phyloP scores from a whole-genome alignment of 2,329 filamentous ascomycete genomes.

The Metarhizium humberi region DNA sequence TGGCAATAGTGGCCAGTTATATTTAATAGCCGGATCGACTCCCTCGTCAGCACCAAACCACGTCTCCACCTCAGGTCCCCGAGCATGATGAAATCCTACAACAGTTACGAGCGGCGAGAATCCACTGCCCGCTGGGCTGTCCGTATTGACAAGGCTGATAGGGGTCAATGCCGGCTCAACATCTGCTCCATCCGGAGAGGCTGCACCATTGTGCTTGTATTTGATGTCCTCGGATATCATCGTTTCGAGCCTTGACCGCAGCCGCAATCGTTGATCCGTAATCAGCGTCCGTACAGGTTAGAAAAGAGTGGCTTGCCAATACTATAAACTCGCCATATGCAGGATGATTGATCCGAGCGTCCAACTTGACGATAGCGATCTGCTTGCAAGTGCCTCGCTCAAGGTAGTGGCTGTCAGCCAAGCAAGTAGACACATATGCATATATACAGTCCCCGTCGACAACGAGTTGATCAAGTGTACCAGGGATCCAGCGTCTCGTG shows the following conservation, averaged over 20 bases:
- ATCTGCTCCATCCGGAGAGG: slow-evolving; percentile 15
- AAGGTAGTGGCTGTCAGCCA: too few relatives aligned
- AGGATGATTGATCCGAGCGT: neutral
- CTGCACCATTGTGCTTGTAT: neutral
- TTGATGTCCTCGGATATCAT: slow-evolving; percentile 1
- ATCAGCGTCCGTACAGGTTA: neutral
- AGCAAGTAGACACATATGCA: too few relatives aligned
- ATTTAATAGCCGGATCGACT: slow-evolving; percentile 67
- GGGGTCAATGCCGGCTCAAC: slow-evolving; percentile 22
- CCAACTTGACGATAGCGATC: neutral
- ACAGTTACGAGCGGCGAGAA: slow-evolving; percentile 67
- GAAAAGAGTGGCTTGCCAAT: neutral
- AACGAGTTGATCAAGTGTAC: neutral
- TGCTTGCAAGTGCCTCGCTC: neutral
- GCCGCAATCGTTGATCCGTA: neutral
- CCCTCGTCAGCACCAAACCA: slow-evolving; percentile 76
- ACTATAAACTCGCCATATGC: neutral
- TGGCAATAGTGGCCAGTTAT: slow-evolving; percentile 84
- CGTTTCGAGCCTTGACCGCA: neutral
- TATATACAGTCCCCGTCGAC: neutral
- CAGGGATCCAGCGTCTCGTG: neutral
- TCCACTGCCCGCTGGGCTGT: slow-evolving; percentile 21
- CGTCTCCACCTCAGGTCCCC: slow-evolving; percentile 84
- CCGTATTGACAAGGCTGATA: slow-evolving; percentile 20
- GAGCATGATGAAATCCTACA: slow-evolving; percentile 76